These are phyloP conservation scores for Hemileccinum rubropunctum DNA, from an alignment of 768 basidiomycete species.

Conservation along the genomic window DNA sequence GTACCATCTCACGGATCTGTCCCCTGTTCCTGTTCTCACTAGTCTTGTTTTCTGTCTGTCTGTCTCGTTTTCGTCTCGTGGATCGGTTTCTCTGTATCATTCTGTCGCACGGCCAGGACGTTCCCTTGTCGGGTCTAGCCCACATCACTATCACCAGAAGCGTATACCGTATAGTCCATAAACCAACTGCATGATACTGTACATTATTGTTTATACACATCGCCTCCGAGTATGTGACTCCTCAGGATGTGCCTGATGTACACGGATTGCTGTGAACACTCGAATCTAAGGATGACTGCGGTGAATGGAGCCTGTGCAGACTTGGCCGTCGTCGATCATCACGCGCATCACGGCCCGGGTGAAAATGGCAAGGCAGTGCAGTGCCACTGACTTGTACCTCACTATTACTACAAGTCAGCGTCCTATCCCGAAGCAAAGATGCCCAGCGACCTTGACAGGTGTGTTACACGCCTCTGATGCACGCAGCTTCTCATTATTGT, in stretches of 20 bases:
- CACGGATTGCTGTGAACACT: background rate
- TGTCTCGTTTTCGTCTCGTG: conserved; percentile 13
- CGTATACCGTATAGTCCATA: conserved; percentile 31
- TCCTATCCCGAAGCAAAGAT: conserved; percentile 31
- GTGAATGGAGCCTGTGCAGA: background rate
- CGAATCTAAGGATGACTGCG: no score
- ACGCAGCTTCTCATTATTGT: conserved; percentile 23
- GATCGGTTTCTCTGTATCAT: conserved; percentile 25
- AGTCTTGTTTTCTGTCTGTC: conserved; percentile 2
- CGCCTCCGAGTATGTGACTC: conserved; percentile 12
- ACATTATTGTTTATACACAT: conserved; percentile 32
- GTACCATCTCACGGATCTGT: conserved; percentile 2
- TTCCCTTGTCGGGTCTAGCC: conserved; percentile 3
- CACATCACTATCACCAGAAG: conserved; percentile 28
- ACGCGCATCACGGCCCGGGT: conserved; percentile 20
- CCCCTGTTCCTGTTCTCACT: background rate
- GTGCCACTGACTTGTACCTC: conserved; percentile 24
- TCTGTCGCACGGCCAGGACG: conserved; percentile 1
- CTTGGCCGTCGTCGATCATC: conserved; percentile 19
- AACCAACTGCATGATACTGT: conserved; percentile 30
- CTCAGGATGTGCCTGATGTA: conserved; percentile 25
- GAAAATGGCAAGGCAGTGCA: conserved; percentile 22
- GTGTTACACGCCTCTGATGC: conserved; percentile 34
- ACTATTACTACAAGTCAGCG: conserved; percentile 31
- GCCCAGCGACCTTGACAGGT: conserved; percentile 60